A percentile compares a stretch with the other conserved stretches of the same genome.
Evolutionary conservation across 2,329 filamentous ascomycete genomes (phyloP).

Genomic region (Cadophora gregata): DNA sequence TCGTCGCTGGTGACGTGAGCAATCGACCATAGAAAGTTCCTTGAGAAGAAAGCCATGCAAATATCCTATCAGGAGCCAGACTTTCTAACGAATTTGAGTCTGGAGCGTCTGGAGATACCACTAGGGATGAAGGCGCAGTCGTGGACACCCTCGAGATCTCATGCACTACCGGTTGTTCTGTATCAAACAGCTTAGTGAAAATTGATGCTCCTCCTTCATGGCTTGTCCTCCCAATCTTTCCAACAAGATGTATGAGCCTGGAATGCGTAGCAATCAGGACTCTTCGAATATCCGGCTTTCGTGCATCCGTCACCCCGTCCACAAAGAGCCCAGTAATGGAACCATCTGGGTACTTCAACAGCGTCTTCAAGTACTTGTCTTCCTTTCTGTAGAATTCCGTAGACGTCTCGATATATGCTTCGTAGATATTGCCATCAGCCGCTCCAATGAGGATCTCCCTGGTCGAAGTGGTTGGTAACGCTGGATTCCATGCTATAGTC

Average conservation of each 20-base stretch:
- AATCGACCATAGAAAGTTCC: constrained; percentile 89
- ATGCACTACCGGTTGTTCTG: constrained; percentile 78
- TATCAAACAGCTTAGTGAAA: constrained; percentile 87
- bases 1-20: constrained; percentile 62
- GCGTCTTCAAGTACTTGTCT: constrained; percentile 85
- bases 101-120: constrained; percentile 76
- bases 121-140: constrained; percentile 68
- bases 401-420: constrained; percentile 91
- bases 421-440: constrained; percentile 93
- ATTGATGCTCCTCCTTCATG: constrained; percentile 84
- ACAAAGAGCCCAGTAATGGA: constrained; percentile 87
- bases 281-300: constrained; percentile 72
- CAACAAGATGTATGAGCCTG: constrained; percentile 80
- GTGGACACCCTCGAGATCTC: constrained; percentile 68
- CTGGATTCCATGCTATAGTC: constrained; percentile 93
- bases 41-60: constrained; percentile 88
- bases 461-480: constrained; percentile 89
- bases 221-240: constrained; percentile 73
- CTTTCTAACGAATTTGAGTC: constrained; percentile 62
- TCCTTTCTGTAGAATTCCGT: constrained; percentile 95
- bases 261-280: constrained; percentile 82
- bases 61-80: constrained; percentile 70
- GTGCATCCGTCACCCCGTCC: constrained; percentile 66
- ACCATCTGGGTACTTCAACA: constrained; percentile 83
- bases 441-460: constrained; percentile 91